These are phyloP conservation scores for Apiospora phragmitis DNA, from an alignment of 2,329 filamentous ascomycete genomes.

Conservation along the genomic window DNA sequence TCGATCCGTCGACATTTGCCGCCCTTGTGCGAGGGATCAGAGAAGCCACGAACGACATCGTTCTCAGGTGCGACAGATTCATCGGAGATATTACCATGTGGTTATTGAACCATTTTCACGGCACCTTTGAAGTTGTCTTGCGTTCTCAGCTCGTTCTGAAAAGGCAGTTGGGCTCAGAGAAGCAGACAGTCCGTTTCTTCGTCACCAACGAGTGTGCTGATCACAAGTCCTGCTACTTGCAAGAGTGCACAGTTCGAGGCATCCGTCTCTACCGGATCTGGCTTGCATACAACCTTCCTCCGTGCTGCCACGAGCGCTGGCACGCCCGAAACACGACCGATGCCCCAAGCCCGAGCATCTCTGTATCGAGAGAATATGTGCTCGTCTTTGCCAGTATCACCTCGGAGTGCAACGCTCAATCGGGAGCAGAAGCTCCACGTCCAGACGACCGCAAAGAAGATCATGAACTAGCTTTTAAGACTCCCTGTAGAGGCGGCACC, in stretches of 20 bases:
- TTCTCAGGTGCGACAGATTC: background rate
- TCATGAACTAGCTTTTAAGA: background rate
- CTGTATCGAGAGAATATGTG: background rate
- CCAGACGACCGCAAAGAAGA: background rate
- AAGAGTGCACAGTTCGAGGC: background rate
- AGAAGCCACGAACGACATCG: background rate
- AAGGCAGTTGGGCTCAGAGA: background rate
- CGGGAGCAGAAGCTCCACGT: background rate
- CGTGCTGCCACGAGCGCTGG: background rate
- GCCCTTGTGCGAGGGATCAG: no score
- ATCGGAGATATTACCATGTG: background rate
- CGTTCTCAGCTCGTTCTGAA: background rate
- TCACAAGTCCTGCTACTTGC: background rate
- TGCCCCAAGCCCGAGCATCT: background rate
- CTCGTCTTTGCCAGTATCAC: background rate
- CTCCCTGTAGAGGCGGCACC: background rate
- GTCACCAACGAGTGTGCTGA: background rate
- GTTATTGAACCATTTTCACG: background rate
- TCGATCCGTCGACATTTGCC: background rate
- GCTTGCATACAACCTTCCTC: background rate
- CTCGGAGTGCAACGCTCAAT: background rate
- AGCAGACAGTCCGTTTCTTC: background rate
- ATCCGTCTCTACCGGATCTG: background rate
- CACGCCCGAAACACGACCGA: background rate
- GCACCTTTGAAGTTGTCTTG: background rate